Conservation (phyloP, 2,329 filamentous ascomycete genomes). For the Pyricularia grisea region DNA sequence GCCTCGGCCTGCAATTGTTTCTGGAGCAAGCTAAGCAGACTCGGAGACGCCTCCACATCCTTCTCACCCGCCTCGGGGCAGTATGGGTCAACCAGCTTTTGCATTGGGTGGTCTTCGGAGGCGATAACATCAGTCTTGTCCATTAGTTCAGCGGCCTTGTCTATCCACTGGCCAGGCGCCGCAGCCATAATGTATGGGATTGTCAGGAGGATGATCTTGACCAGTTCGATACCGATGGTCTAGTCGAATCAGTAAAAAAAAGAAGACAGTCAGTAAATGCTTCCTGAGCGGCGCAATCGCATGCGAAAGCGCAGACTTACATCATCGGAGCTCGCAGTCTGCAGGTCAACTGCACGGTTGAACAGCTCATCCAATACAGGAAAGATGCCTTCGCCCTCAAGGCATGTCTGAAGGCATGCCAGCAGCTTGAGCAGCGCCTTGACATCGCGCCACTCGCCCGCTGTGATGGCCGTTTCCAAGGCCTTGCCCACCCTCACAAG, state of each 20-base stretch:
- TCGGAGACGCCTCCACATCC: conserved; percentile 53
- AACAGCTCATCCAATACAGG: conserved; percentile 84
- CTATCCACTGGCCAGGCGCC: conserved; percentile 53
- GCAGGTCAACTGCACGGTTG: conserved; percentile 78
- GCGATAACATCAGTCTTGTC: conserved; percentile 95
- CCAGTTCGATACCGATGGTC: conserved; percentile 72
- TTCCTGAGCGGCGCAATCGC: background rate
- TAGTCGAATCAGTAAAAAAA: conserved; percentile 15
- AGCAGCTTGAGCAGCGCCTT: conserved; percentile 87
- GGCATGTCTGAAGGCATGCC: conserved; percentile 71
- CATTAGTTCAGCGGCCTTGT: conserved; percentile 69
- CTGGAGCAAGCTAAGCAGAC: conserved; percentile 73
- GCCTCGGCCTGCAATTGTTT: conserved; percentile 76
- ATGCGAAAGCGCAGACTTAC: conserved; percentile 40
- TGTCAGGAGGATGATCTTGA: conserved; percentile 92
- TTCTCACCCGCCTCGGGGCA: conserved; percentile 52
- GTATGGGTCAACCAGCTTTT: conserved; percentile 81
- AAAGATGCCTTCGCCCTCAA: conserved; percentile 80
- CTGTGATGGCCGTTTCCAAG: conserved; percentile 57
- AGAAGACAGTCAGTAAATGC: background rate
- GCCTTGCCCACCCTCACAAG: conserved; percentile 52
- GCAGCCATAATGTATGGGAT: conserved; percentile 83
- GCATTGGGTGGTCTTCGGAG: conserved; percentile 75
- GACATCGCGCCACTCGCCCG: conserved; percentile 79
- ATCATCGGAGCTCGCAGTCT: conserved; percentile 88